Base-by-base conservation (phyloP, 2,329 filamentous ascomycete species). In the Capronia epimyces region DNA sequence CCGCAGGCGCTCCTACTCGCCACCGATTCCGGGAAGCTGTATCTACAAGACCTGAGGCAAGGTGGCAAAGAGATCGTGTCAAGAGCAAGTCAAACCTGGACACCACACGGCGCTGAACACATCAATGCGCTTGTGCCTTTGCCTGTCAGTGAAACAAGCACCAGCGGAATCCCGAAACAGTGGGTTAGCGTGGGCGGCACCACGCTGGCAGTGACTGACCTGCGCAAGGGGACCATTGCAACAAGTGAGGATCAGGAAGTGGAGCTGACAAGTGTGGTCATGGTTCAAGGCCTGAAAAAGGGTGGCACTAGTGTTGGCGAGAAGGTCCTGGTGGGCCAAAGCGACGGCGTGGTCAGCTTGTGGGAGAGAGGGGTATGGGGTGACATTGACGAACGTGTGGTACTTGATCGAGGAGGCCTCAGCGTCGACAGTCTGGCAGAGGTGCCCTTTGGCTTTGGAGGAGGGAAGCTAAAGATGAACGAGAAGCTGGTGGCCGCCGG, bases 311-410 rank as follows among this genome's bases (percentile, higher is more conserved):
- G 81, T 62, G 86, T 87, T 41, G 88, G 88, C 3, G 78, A 84
- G 62, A 86, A 86, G 65, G 77, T 93, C 2, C 68, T 93, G 2
- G 87, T 89, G 0, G 85, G 87, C 29, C 88, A 87, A 21, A 84
- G 81, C 15, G 84, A 81, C 36, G 93, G 93, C 2, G 82, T 96
- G 1, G 67, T 97, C 56, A 96, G 90, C 3, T 72, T 97, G 5
- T 98, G 93, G 90, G 91, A 98, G 68, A 86, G 85, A 60, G 91
- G 91, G 1, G 82, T 87, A 1, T 97, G 93, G 91, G 90, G 95
- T 64, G 91, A 97, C 66, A 89, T 95, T 66, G 87, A 94, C 61
- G 89, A 95, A 70, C 80, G 89, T 46, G 86, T 96, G 62, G 81
- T 86, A 43, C 81, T 96, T 7, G 83, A 89, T 59, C 68, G 71